Evolutionary conservation across 2,329 filamentous ascomycete genomes (phyloP).

Genomic region (Coniochaeta sp.): DNA sequence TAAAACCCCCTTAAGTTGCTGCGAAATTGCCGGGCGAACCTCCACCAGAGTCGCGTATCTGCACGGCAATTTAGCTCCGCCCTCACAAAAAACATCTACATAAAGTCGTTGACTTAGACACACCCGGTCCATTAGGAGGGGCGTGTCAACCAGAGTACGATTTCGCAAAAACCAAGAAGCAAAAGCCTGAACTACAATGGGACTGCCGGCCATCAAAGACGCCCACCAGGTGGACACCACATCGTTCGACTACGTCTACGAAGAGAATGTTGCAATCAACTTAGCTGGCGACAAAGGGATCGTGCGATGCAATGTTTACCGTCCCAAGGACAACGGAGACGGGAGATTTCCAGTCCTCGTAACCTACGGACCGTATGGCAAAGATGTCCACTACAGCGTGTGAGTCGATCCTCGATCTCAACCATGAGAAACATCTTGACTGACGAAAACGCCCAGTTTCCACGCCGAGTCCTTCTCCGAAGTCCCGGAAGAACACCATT

Average conservation of each 20-base stretch:
- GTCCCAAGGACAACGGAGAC: conserved; percentile 18
- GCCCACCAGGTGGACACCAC: neutral
- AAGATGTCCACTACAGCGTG: conserved; percentile 56
- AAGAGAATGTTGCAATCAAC: conserved; percentile 7
- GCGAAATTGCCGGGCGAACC: no score
- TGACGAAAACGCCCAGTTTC: conserved; percentile 15
- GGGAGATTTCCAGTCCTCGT: conserved; percentile 45
- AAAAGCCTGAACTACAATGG: no score
- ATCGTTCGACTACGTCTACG: conserved; percentile 3
- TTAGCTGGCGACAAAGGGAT: conserved; percentile 11
- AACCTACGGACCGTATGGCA: conserved; percentile 63
- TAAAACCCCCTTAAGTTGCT: no score
- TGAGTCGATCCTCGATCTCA: conserved; percentile 14
- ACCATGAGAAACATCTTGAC: neutral
- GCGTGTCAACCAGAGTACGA: no score
- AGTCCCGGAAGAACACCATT: conserved; percentile 39
- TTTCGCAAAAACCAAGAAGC: no score
- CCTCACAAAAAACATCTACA: no score
- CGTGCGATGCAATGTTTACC: conserved; percentile 29
- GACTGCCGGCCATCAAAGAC: no score
- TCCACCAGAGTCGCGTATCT: no score
- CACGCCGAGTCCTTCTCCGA: conserved; percentile 29
- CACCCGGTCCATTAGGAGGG: no score
- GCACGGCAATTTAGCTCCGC: no score
- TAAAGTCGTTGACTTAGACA: no score